Conservation (phyloP, 2,329 filamentous ascomycete genomes). For the Colletotrichum sp. region DNA sequence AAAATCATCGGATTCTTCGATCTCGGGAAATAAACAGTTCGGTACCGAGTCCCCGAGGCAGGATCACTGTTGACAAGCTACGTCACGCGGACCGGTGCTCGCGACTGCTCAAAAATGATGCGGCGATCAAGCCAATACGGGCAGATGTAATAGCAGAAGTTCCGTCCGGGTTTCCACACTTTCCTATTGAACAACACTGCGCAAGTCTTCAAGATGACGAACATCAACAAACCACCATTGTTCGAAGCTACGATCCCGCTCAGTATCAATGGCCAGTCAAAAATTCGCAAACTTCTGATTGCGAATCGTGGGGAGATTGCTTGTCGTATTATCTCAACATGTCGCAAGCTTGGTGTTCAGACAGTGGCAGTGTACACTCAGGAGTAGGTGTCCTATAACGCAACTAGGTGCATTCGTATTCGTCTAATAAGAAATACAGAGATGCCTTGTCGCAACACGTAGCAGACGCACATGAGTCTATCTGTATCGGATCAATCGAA, state of each 20-base stretch:
- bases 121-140: not conserved
- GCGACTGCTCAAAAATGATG: not conserved
- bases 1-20: not conserved
- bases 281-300: not conserved
- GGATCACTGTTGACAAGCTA: not conserved
- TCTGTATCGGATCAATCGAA: not conserved
- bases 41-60: not conserved
- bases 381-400: not conserved
- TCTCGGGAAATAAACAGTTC: not conserved
- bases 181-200: not conserved
- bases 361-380: not conserved
- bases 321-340: not conserved
- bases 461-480: not conserved
- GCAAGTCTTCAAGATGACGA: not conserved
- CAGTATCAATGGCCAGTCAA: not conserved
- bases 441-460: not conserved
- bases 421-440: not conserved
- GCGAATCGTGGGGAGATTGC: not conserved
- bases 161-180: not conserved
- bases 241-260: not conserved
- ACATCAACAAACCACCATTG: not conserved
- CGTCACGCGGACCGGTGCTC: not conserved
- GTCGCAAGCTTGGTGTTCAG: not conserved
- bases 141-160: not conserved
- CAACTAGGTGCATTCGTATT: not conserved